These are phyloP conservation scores for Luvunga scandens DNA, from an alignment of 345 rosid species.

Conservation along the genomic window DNA sequence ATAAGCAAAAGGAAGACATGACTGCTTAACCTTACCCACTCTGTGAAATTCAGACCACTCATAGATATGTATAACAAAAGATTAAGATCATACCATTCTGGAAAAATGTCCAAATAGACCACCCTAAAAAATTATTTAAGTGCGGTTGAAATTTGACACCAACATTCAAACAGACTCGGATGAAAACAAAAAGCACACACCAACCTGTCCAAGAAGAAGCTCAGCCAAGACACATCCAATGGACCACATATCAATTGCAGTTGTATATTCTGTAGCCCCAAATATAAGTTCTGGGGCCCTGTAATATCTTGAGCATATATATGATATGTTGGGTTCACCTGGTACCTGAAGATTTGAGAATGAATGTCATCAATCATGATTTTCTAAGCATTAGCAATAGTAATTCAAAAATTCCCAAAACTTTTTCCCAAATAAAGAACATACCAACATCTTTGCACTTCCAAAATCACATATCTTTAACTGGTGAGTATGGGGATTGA, in stretches of 20 bases:
- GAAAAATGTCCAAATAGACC: background rate
- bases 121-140: background rate
- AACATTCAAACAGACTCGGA: background rate
- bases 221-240: constrained; percentile 96
- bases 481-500: constrained; percentile 83
- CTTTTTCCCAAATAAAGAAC: constrained; percentile 12
- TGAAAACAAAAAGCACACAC: background rate
- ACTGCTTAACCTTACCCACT: background rate
- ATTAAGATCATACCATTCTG: background rate
- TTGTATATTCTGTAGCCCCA: constrained; percentile 93
- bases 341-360: constrained; percentile 58
- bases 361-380: constrained; percentile 1
- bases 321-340: constrained; percentile 96
- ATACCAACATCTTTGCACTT: constrained; percentile 98
- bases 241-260: constrained; percentile 98
- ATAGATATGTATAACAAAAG: background rate
- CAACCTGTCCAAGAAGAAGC: constrained; percentile 88
- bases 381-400: background rate
- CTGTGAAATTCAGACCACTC: background rate
- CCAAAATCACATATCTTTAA: constrained; percentile 97
- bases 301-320: constrained; percentile 95
- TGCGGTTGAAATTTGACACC: background rate
- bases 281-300: constrained; percentile 99
- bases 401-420: background rate
- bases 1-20: background rate